phyloP scores from a whole-genome alignment of 1,284 basidiomycete genomes.

The Leccinum solheimii region DNA sequence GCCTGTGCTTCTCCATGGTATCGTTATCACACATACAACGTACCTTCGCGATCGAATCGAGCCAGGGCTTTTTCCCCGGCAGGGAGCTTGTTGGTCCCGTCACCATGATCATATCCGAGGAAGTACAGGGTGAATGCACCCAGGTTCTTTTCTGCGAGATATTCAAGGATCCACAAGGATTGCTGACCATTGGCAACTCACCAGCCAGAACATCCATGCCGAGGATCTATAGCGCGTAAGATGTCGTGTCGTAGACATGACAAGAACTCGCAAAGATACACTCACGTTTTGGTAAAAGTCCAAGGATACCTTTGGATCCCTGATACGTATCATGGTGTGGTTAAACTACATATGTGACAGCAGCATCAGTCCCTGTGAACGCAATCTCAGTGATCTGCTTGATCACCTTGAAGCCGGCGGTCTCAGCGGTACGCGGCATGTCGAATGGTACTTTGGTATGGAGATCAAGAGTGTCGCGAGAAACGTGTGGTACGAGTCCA shows the following conservation, averaged over 20 bases:
- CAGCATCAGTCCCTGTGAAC: constrained; percentile 2
- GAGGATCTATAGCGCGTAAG: constrained; percentile 49
- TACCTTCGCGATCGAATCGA: constrained; percentile 67
- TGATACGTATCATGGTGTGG: constrained; percentile 89
- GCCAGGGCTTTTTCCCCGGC: constrained; percentile 48
- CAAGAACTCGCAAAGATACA: constrained; percentile 4
- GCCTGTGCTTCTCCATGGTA: background rate
- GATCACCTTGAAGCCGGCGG: constrained; percentile 61
- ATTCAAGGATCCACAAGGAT: background rate
- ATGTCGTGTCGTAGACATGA: constrained; percentile 6
- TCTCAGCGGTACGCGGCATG: constrained; percentile 68
- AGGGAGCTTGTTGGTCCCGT: constrained; percentile 44
- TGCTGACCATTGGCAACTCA: constrained; percentile 28
- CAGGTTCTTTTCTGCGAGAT: constrained; percentile 47
- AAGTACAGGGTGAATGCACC: constrained; percentile 79
- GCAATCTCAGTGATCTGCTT: background rate
- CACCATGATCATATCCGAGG: constrained; percentile 67
- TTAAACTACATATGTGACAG: constrained; percentile 59
- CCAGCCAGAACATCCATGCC: constrained; percentile 85
- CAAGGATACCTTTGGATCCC: constrained; percentile 81
- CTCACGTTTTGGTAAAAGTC: constrained; percentile 72
- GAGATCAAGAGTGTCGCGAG: constrained; percentile 4
- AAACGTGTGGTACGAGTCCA: background rate
- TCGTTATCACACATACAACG: background rate
- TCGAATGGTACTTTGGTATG: constrained; percentile 18